Percentiles rank a stretch among this genome's conserved stretches.
Evolutionary conservation across 1,284 basidiomycete genomes (phyloP).

Genomic region (Pascua sp.): DNA sequence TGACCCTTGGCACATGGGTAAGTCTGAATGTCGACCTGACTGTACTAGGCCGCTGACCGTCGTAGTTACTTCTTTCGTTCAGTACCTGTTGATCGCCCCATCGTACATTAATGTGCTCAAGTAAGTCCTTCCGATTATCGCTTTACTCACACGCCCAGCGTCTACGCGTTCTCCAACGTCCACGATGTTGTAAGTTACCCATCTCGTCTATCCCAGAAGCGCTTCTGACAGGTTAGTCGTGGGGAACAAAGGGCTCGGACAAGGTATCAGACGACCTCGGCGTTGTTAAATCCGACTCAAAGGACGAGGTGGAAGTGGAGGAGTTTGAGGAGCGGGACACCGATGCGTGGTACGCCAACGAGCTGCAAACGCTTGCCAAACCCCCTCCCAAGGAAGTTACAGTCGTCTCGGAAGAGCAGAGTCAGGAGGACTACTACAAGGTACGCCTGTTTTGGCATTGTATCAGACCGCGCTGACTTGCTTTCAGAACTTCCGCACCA

Average conservation of each 20-base stretch:
- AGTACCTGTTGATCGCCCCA: constrained; percentile 83
- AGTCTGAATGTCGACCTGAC: too few species aligned
- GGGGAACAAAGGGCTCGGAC: constrained; percentile 90
- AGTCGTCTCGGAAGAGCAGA: constrained; percentile 54
- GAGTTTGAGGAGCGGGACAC: constrained; percentile 81
- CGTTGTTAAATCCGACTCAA: constrained; percentile 59
- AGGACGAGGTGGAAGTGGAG: constrained; percentile 68
- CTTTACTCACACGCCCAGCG: constrained; percentile 46
- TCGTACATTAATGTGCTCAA: constrained; percentile 90
- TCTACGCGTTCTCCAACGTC: constrained; percentile 73
- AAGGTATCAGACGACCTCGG: constrained; percentile 78
- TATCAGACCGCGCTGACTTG: constrained; percentile 32
- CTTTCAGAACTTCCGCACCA: constrained; percentile 68
- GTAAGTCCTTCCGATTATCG: constrained; percentile 52
- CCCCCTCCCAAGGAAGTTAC: constrained; percentile 68
- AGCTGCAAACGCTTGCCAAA: constrained; percentile 66
- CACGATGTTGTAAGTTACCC: constrained; percentile 51
- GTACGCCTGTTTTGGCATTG: constrained; percentile 9
- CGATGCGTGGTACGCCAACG: constrained; percentile 79
- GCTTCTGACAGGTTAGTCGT: constrained; percentile 38
- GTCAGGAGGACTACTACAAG: constrained; percentile 82
- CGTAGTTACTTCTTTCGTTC: constrained; percentile 60
- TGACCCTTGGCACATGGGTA: constrained; percentile 12
- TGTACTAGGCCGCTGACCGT: too few species aligned
- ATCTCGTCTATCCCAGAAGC: too few species aligned